phyloP scores from a whole-genome alignment of 2,329 filamentous ascomycete genomes.

The Teratosphaeria viscida region DNA sequence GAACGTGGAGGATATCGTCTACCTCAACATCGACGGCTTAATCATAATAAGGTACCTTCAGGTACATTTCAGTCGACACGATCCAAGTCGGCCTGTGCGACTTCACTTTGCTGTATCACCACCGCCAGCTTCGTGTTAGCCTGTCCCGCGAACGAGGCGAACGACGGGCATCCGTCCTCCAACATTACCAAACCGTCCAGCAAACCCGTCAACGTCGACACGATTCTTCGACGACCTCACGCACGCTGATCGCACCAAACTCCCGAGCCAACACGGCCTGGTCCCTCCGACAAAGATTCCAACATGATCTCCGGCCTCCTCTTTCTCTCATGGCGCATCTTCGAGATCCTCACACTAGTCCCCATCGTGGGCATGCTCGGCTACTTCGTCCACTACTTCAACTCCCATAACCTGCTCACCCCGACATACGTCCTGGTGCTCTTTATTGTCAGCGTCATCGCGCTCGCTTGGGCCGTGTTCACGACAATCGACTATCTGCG shows the following conservation, averaged over 20 bases:
- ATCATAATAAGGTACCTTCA: too few species aligned
- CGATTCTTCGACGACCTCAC: not conserved
- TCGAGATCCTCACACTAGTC: constrained; percentile 52
- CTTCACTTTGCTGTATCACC: not conserved
- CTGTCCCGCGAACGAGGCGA: not conserved
- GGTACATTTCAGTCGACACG: not conserved
- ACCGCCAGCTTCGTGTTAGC: not conserved
- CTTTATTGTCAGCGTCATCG: constrained; percentile 55
- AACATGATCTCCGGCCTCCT: constrained; percentile 44
- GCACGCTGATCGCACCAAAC: not conserved
- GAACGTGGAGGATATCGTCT: not conserved
- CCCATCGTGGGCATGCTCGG: constrained; percentile 51
- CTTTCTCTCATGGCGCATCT: constrained; percentile 52
- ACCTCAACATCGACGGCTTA: not conserved
- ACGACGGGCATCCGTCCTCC: not conserved
- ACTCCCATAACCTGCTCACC: constrained; percentile 47
- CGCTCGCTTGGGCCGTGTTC: constrained; percentile 49
- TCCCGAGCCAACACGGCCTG: not conserved
- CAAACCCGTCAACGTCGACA: not conserved
- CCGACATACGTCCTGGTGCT: constrained; percentile 51
- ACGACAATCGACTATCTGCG: constrained; percentile 50
- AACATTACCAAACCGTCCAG: not conserved
- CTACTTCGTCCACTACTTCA: constrained; percentile 52
- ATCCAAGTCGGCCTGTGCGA: not conserved
- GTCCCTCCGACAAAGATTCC: not conserved